Evolutionary conservation across 1,284 basidiomycete genomes (phyloP).

Genomic region (Pseudozyma thailandica): DNA sequence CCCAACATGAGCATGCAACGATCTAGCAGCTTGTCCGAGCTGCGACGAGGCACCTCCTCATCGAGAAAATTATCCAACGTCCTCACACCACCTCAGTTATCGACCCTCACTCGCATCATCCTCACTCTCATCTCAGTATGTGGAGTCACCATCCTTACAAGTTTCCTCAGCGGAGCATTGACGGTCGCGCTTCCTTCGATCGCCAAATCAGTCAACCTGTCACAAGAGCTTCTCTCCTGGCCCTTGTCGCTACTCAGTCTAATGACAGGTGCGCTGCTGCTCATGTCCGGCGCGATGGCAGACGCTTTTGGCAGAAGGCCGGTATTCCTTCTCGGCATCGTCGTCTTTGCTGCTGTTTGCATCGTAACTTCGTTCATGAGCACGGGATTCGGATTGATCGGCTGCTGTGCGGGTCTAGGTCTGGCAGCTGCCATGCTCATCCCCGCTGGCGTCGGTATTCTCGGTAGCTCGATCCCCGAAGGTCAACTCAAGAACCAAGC

Average conservation of each 20-base stretch:
- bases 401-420: constrained; percentile 62
- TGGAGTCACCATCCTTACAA: constrained; percentile 63
- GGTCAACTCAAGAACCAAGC: constrained; percentile 63
- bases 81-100: constrained; percentile 30
- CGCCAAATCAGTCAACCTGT: constrained; percentile 62
- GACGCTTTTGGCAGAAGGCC: constrained; percentile 69
- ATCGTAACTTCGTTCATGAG: constrained; percentile 64
- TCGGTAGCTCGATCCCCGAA: constrained; percentile 64
- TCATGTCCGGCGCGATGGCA: constrained; percentile 69
- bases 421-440: constrained; percentile 45
- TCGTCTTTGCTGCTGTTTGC: constrained; percentile 62
- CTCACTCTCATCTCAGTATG: constrained; percentile 48
- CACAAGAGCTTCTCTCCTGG: constrained; percentile 74
- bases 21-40: constrained; percentile 18
- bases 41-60: constrained; percentile 27
- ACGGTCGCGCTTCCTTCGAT: constrained; percentile 77
- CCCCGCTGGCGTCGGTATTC: constrained; percentile 62
- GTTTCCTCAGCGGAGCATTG: constrained; percentile 69
- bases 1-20: constrained; percentile 26
- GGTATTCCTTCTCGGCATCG: constrained; percentile 71
- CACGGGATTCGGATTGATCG: constrained; percentile 60
- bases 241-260: constrained; percentile 73
- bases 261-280: constrained; percentile 74
- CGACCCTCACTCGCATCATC: constrained; percentile 23
- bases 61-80: constrained; percentile 24